Evolutionary conservation across 768 basidiomycete species (phyloP), one percentile per base, ranked within the genome.

Genomic region (Termitomyces sp.): DNA sequence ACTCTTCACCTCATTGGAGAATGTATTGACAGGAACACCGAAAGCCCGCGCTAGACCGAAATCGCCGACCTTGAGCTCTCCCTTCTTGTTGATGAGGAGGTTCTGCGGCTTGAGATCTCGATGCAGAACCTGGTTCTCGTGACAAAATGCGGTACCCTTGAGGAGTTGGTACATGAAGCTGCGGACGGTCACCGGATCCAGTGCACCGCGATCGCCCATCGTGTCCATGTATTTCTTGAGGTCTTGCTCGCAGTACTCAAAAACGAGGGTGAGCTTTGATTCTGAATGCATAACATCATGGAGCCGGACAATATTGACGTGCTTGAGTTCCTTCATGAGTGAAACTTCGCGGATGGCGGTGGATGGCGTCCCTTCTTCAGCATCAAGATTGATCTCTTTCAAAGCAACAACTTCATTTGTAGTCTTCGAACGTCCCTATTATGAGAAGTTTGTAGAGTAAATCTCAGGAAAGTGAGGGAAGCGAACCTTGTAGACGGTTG

Each of bases 171-270:
- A 96, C 89, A 98, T 97, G 75, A 99, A 99, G 68, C 92, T 94
- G 57, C 92, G 87, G 59, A 98, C 94, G 3, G 92, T 94, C 46
- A 81, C 80, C 18, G 91, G 86, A 61, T 97, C 94, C 44, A 99
- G 81, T 4, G 96, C 94, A 54, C 97, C 94, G 45, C 95, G 85
- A 63, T 98, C 94, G 55, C 97, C 97, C 65, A 97, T 88, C 36
- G 92, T 88, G 71, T 99, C 97, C 97, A 99, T 99, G 72, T 98
- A 98, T 70, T 94, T 94, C 74, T 99, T 99, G 47, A 99, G 80
- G 74, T 99, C 97, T 72, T 95, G 92, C 66, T 99, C 97, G 72
- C 94, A 97, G 70, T 85, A 98, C 74, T 99, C 97, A 72, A 98
- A 99, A 63, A 99, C 95, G 58, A 99, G 89, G 61, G 98, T 91